Evolutionary conservation across 83 land plant species (phyloP), one percentile per base, ranked within the genome.

Genomic region (Thuja plicata): DNA sequence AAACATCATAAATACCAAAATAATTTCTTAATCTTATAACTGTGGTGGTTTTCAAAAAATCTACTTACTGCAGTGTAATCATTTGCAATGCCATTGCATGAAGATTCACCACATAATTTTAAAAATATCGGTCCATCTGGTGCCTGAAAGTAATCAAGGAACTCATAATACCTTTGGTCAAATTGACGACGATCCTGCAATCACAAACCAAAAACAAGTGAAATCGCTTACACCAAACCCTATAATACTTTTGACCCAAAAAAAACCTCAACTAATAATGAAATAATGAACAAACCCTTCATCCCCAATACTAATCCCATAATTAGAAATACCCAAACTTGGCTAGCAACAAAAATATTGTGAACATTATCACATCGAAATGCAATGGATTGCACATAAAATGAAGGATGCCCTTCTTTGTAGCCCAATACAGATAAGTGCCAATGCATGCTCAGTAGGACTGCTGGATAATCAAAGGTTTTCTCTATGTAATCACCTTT

Each of bases 41-140:
- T 54, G 8, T 17, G 43, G 71, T 52, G 32, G 70, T 57, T 34
- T 54, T 35, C 71, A 86, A 86, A 10, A 15, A 57, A 80, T 16
- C 54, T 57, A 88, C 93, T 93, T 95, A 96, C 98, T 88, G 90
- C 88, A 35, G 89, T 83, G 89, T 97, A 97, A 86, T 97, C 97
- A 90, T 98, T 98, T 48, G 46, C 10, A 77, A 98, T 98, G 38
- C 99, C 99, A 89, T 87, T 55, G 91, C 99, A 98, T 2, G 97
- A n/a, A 66, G 92, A 91, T 92, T 98, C 99, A 19, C 99, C 99
- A 92, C 99, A 98, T 10, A 98, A 92, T 40, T 86, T 92, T 50
- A 98, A 85, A 90, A 98, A 98, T 21, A 98, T 91, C 0, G 99
- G 99, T 11, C 97, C 97, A 90, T 94, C 86, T 8, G 97, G 95